Evolutionary conservation across 805 yeast genomes (phyloP).

Genomic region (Zygoascus flipseniorum): DNA sequence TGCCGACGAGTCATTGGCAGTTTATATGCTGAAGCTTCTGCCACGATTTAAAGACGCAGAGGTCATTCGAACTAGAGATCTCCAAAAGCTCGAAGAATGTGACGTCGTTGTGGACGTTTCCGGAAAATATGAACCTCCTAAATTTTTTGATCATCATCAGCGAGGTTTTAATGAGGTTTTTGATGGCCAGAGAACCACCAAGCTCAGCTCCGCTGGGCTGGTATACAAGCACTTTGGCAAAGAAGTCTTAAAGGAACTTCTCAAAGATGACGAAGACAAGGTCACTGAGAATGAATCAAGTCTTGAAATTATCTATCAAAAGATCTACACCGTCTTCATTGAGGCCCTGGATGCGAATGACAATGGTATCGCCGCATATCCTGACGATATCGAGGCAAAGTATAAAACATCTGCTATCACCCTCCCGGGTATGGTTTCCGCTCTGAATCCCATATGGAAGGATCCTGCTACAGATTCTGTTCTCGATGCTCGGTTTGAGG

Average conservation of each 20-base stretch:
- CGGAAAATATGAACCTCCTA: slow-evolving; percentile 78
- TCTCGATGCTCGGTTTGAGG: slow-evolving; percentile 55
- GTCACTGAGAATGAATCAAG: slow-evolving; percentile 30
- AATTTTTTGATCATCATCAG: slow-evolving; percentile 94
- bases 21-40: slow-evolving; percentile 65
- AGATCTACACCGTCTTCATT: slow-evolving; percentile 76
- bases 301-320: slow-evolving; percentile 59
- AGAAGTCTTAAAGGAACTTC: slow-evolving; percentile 36
- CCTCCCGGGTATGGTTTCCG: slow-evolving; percentile 68
- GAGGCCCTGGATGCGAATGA: slow-evolving; percentile 95
- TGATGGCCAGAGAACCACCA: slow-evolving; percentile 49
- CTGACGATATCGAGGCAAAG: slow-evolving; percentile 30
- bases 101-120: slow-evolving; percentile 94
- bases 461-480: slow-evolving; percentile 51
- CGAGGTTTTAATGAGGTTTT: slow-evolving; percentile 79
- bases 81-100: slow-evolving; percentile 71
- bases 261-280: slow-evolving; percentile 27
- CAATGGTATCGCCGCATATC: slow-evolving; percentile 77
- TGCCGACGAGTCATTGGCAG: slow-evolving; percentile 95
- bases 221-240: slow-evolving; percentile 58
- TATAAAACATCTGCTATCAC: slow-evolving; percentile 60
- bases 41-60: slow-evolving; percentile 61
- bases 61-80: slow-evolving; percentile 76
- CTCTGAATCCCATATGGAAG: slow-evolving; percentile 82
- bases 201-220: slow-evolving; percentile 88